Percentiles rank a stretch among this genome's conserved stretches.
These are phyloP conservation scores for Hippophae gyantsensis DNA, from an alignment of 306 rosid genomes.

Conservation along the genomic window DNA sequence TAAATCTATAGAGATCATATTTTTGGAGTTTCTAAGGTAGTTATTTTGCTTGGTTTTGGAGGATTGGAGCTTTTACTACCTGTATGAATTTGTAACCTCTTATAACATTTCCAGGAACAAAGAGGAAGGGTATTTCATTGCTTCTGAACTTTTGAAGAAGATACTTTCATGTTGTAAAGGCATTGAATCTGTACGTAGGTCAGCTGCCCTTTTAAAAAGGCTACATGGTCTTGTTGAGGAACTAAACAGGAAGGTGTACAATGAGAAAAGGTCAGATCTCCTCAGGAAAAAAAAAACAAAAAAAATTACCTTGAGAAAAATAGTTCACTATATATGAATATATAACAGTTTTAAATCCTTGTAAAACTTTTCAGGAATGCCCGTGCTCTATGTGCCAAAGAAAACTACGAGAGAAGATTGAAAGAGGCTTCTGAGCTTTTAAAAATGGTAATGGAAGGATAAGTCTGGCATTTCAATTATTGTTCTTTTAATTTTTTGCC, in stretches of 20 bases:
- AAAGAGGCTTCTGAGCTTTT: constrained; percentile 62
- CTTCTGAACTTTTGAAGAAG: constrained; percentile 64
- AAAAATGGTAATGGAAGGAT: constrained; percentile 30
- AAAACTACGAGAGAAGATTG: constrained; percentile 49
- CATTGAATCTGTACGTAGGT: constrained; percentile 39
- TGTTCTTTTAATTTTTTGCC: not conserved
- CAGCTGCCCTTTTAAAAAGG: constrained; percentile 56
- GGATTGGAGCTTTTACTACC: not conserved
- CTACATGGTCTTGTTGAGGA: constrained; percentile 64
- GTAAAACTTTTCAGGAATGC: constrained; percentile 37
- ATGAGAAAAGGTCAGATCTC: constrained; percentile 53
- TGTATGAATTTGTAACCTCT: not conserved
- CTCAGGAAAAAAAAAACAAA: not conserved
- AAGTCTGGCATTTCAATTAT: not conserved
- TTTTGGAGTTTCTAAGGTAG: constrained; percentile 64
- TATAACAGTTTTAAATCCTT: not conserved
- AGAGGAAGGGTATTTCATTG: constrained; percentile 69
- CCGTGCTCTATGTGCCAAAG: constrained; percentile 34
- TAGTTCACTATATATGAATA: too few relatives aligned
- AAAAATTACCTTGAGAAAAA: not conserved
- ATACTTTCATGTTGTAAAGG: constrained; percentile 51
- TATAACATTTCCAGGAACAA: constrained; percentile 53
- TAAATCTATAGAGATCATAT: constrained; percentile 46
- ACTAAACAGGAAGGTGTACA: constrained; percentile 39
- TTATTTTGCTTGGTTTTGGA: constrained; percentile 2